Evolutionary conservation across 176 grass and related monocot species (phyloP).

Genomic region (Bonia amplexicaulis): DNA sequence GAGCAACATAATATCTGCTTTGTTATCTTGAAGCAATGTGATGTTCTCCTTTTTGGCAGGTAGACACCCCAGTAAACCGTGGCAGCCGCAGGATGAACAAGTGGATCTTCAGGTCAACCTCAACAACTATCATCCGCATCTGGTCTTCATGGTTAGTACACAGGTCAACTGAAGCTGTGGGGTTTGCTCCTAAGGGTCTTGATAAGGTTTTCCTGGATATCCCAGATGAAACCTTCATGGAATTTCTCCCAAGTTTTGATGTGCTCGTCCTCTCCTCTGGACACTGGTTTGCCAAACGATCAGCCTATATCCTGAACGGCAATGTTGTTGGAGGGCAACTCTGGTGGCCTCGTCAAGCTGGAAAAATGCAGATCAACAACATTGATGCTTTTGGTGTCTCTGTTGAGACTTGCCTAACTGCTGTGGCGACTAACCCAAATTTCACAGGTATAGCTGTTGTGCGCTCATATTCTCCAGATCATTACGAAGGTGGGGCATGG

Average conservation of each 20-base stretch:
- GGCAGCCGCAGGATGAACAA: slow-evolving; percentile 60
- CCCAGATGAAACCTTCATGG: slow-evolving; percentile 79
- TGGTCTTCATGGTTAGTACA: slow-evolving; percentile 97
- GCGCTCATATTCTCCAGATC: slow-evolving; percentile 83
- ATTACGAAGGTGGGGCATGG: slow-evolving; percentile 91
- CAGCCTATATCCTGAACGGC: slow-evolving; percentile 62
- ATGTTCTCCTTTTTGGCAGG: slow-evolving; percentile 40
- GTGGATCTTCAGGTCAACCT: slow-evolving; percentile 82
- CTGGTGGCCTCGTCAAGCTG: slow-evolving; percentile 66
- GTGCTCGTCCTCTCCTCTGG: slow-evolving; percentile 88
- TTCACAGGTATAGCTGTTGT: slow-evolving; percentile 75
- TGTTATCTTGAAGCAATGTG: not conserved
- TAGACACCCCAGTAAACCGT: slow-evolving; percentile 69
- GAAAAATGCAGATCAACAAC: slow-evolving; percentile 79
- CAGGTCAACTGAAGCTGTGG: slow-evolving; percentile 45
- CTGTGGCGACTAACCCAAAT: slow-evolving; percentile 66
- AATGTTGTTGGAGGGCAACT: slow-evolving; percentile 79
- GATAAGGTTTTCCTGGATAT: slow-evolving; percentile 86
- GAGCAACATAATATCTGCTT: not conserved
- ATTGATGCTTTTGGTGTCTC: slow-evolving; percentile 77
- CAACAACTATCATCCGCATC: slow-evolving; percentile 66
- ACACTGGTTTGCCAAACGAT: slow-evolving; percentile 89
- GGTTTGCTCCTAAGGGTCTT: slow-evolving; percentile 56
- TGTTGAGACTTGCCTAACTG: slow-evolving; percentile 67
- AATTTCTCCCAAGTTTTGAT: slow-evolving; percentile 71